Base-by-base conservation (phyloP, 768 basidiomycete genomes). In the Leccinum sublutescens region DNA sequence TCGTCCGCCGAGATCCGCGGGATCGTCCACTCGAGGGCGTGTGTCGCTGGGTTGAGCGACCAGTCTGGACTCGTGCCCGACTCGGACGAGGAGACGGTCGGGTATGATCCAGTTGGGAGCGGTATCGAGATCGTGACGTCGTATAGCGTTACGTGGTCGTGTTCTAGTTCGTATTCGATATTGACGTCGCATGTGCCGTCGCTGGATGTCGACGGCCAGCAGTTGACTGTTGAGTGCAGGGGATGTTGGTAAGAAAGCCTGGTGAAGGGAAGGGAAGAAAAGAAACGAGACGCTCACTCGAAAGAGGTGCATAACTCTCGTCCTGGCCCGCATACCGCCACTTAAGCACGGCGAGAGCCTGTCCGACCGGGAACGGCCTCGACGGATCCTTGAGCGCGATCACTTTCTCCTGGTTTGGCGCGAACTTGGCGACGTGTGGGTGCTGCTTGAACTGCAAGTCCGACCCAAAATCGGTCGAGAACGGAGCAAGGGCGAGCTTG, bases 161-260 rank as follows among this genome's bases (percentile, higher is more conserved):
- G 91, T 71, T 96, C 94, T 50, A 98, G 88, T 71, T 98, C 95
- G 70, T 97, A 98, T 75, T 98, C 97, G 62, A 98, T 92, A 74
- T 91, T 95, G 59, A 98, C 92, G 63, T 96, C 94, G 64, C 88
- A 91, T 1, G 88, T 89, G n/a, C 95, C 94, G 61, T 93, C 89
- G 66, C 92, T 93, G 40, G 91, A 87, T 5, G 92, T 89, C 12
- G 93, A 88, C 12, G 96, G 97, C 96, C 96, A 99, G 75, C 93
- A 95, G 70, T 93, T 99, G 72, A 99, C 95, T 38, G 15, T 33
- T 38, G 6, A 15, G 36, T 17, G 36, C 15, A 17, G 6, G 15
- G 14, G 14, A 36, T 5, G 15, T 38, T 3, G 15, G 15, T 38
- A 38, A 38, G 15, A 38, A 17, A 17, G 36, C 15, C 15, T 6